These are phyloP conservation scores for Starmera dryadoides DNA, from an alignment of 805 yeast genomes.

Conservation along the genomic window DNA sequence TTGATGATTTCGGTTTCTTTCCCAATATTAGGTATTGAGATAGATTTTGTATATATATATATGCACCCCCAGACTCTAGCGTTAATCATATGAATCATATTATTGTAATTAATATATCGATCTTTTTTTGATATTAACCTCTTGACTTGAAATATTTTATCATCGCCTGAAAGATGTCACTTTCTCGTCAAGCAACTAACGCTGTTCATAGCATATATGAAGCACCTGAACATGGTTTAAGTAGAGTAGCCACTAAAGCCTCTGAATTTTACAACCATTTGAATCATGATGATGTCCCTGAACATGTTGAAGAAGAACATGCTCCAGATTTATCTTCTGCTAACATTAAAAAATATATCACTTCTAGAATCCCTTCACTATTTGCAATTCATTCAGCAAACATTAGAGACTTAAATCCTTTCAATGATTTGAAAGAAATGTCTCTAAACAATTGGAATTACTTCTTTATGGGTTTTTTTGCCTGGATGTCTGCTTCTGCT, in stretches of 20 bases:
- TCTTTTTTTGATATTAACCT: too few relatives aligned
- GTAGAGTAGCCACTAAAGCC: not conserved
- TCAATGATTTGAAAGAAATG: slow-evolving; percentile 32
- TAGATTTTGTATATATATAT: too few relatives aligned
- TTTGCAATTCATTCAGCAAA: slow-evolving; percentile 15
- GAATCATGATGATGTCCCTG: not conserved
- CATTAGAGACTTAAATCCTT: slow-evolving; percentile 30
- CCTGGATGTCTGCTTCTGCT: slow-evolving; percentile 71
- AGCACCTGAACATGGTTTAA: not conserved
- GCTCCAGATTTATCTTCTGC: slow-evolving; percentile 7
- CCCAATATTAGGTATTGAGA: too few relatives aligned
- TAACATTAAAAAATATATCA: slow-evolving; percentile 11
- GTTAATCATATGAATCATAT: too few relatives aligned
- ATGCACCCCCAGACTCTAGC: not conserved
- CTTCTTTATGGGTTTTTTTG: slow-evolving; percentile 50
- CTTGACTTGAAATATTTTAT: not conserved
- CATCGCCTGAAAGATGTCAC: not conserved
- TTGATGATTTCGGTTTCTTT: too few relatives aligned
- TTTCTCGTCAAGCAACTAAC: not conserved
- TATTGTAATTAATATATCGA: too few relatives aligned
- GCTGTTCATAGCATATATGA: too few relatives aligned
- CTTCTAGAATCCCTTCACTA: slow-evolving; percentile 20
- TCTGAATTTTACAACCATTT: not conserved
- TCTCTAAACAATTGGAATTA: slow-evolving; percentile 43
- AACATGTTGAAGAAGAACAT: slow-evolving; percentile 1